Evolutionary conservation across 1,284 basidiomycete species (phyloP), one percentile per base, ranked within the genome.

Genomic region (Trichosporon ovoides): DNA sequence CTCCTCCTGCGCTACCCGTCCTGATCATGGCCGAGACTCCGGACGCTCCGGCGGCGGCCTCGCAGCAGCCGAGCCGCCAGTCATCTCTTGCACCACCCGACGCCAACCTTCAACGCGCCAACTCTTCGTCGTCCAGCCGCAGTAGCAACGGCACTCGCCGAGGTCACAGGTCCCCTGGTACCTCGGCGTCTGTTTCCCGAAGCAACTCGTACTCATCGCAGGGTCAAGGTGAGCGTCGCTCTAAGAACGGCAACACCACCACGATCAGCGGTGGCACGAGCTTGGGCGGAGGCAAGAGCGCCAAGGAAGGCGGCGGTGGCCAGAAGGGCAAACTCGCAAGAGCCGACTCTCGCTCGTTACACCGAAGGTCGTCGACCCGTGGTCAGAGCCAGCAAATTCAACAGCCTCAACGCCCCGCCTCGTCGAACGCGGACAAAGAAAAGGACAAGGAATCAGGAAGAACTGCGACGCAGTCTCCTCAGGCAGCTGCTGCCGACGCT

Each of bases 261-360:
- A 73, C 72, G 7, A 70, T 75, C 37, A 70, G 68, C 40, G 72
- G 71, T 14, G 73, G 72, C 7, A 68, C 65, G 9, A 68, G 64
- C 50, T 65, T 74, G 14, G 69, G 69, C 34, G 56, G 59, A 4
- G 61, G 61, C 31, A 56, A 52, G 20, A 31, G 35, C 13, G n/a
- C 43, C 24, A 48, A 53, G 46, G 43, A 34, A 9, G 52, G 56
- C n/a, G 38, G 52, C 6, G 52, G 38, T 12, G 24, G 24, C 24
- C 22, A 37, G 24, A 53, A 53, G 37, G 28, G 34, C 51, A 52
- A 38, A 24, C 37, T 53, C 52, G 19, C 31, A 37, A 33, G 38
- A 31, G n/a, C 36, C 37, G 24, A 53, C 37, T 56, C 54, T 24
- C 54, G 54, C 54, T 50, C 54, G 6, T 49, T 56, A 11, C 49